Evolutionary conservation across 768 basidiomycete genomes (phyloP), one percentile per base, ranked within the genome.

Genomic region (Suillus subaureus): DNA sequence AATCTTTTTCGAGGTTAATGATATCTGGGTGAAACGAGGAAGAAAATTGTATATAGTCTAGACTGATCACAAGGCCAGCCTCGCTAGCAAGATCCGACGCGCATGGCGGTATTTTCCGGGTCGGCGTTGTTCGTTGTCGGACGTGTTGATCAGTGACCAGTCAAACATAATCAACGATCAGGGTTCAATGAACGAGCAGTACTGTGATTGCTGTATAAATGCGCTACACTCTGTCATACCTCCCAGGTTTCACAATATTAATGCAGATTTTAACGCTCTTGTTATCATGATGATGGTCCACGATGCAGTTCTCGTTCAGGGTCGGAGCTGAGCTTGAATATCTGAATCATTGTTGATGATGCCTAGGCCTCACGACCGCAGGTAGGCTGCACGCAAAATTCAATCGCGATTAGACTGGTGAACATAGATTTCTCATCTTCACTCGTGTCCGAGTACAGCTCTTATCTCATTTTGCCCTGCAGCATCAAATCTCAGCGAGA

Each of bases 311-410:
- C 49, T 49, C 13, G 23, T 45, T 2, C 13, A 49, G 16, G 4
- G 51, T 55, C 54, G 54, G 54, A 55, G 54, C 31, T 55, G 54
- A 55, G 54, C 31, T 55, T 55, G 28, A 55, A 55, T 43, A 43
- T 2, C 6, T 39, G 39, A 39, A 40, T 18, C 6, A 42, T 18
- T 21, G 8, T 21, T 43, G 40, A 40, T 18, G 42, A 35, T 35
- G 33, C 33, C 37, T 13, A 37, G 13, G 39, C 39, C 39, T 39
- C 37, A 12, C 37, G 37, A 37, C 11, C 35, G 35, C 35, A 37
- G 35, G 35, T 37, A 9, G 9, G 8, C 12, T 45, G 3, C 43
- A 45, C 11, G 21, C 49, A 47, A n/a, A 11, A n/a, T 45, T n/a
- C 8, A 45, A 21, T 23, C 6, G 26, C 49, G 23, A 47, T 47